Base-by-base conservation (phyloP, 345 rosid species). In the Diplotaxis tenuifolia region DNA sequence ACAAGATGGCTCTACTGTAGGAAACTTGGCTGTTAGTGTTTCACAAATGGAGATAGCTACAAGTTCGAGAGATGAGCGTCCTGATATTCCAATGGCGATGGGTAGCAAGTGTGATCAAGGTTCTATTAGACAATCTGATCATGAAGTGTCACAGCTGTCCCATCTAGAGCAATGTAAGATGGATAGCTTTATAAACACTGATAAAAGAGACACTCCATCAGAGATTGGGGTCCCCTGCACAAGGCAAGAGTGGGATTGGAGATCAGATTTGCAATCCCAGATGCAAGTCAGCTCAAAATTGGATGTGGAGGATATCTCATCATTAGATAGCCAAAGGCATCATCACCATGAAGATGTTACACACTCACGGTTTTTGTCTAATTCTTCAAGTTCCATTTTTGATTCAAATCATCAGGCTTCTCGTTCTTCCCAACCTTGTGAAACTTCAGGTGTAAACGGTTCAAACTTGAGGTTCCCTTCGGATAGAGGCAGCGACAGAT, bases 251-350 rank as follows among this genome's bases (percentile, higher is more conserved):
- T 71, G 75, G 79, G 82, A 79, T 68, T 78, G 84, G 82, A 79
- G 79, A 69, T 74, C 75, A 54, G 78, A 56, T 62, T 32, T 52
- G 57, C 78, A 79, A 67, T 69, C 78, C 25, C 82, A 78, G 50
- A 28, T 49, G 32, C 72, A 47, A 67, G 34, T 23, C 36, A 71
- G 65, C 54, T 57, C 74, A 38, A 65, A 74, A 42, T 68, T 83
- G 31, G 83, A 85, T 74, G 79, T 81, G 52, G 92, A 87, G 82
- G 90, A 90, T 81, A 42, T 84, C 28, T 62, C 89, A 71, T 81
- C 84, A 67, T 85, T 85, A 53, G 85, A 84, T 78, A 84, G 75
- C 70, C 98, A 84, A 73, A 83, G 88, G 73, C 83, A 80, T 23
- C 83, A 80, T 23, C 79, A 82, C 62, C 88, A 81, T 84, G 94